Conservation (phyloP, 345 rosid genomes). For the Salix suchowensis region DNA sequence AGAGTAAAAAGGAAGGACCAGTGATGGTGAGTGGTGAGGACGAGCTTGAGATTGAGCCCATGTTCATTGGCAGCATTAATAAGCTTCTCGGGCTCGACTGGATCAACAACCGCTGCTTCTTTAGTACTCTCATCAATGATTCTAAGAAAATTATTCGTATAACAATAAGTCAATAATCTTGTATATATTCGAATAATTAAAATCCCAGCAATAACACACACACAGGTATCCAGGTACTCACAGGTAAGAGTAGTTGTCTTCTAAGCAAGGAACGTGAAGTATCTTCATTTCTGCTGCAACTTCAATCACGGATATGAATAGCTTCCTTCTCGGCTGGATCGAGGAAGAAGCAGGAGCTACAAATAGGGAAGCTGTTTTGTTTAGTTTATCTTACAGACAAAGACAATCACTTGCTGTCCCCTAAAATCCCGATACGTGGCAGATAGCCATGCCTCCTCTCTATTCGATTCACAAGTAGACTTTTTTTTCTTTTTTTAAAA, state of each 20-base stretch:
- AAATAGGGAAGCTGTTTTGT: no score
- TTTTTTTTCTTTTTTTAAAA: no score
- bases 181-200: background rate
- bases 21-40: constrained; percentile 95
- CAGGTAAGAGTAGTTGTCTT: constrained; percentile 92
- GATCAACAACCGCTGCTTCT: constrained; percentile 96
- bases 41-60: constrained; percentile 47
- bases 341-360: no score
- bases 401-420: no score
- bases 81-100: constrained; percentile 76
- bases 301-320: no score
- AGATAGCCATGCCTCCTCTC: no score
- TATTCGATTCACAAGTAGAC: no score
- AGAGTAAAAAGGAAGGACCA: constrained; percentile 33
- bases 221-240: constrained; percentile 12
- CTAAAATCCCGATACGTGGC: no score
- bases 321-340: no score
- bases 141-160: constrained; percentile 22
- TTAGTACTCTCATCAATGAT: constrained; percentile 70
- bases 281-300: constrained; percentile 24
- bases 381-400: no score
- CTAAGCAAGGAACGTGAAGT: constrained; percentile 63
- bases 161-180: background rate
- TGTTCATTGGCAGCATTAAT: constrained; percentile 47
- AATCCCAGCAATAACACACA: no score